Base-by-base conservation (phyloP, 1,139 yeast genomes). In the Zhuliangozyma blackwelliae region DNA sequence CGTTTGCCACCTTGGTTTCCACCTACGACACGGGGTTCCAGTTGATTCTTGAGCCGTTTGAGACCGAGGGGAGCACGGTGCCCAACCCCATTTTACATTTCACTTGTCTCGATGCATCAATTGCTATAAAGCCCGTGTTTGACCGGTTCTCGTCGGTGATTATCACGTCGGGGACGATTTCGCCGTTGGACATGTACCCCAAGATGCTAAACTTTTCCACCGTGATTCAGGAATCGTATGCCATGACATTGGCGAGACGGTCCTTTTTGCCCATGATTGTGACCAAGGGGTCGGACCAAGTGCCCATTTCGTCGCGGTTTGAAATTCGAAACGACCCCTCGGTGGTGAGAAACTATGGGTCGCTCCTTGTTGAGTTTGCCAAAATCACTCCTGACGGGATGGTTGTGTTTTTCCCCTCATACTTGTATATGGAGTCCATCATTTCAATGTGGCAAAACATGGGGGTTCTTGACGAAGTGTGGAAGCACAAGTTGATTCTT, bases 141-240 rank as follows among this genome's bases (percentile, higher is more conserved):
- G 97, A 92, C 36, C 72, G 92, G 44, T 92, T 92, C 55, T 81
- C 88, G n/a, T 84, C 97, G 0, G 96, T 92, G 10, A 84, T 92
- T 43, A 92, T 92, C 44, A 92, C 99, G 0, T 87, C 96, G 1
- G 99, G 99, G 50, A 92, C 99, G 10, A 90, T 92, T 32, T 92
- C 98, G 0, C 99, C 99, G 1, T 75, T 92, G 58, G 98, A 94
- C 54, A 92, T 92, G 99, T 92, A 92, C 56, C 99, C 99, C 5
- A 82, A 88, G 52, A 92, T 92, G 98, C 70, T 92, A 45, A 85
- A 90, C 54, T 92, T 94, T 60, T 90, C 88, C 40, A 92, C 98
- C 0, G 96, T 90, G 5, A 75, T 94, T 33, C 97, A 90, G 59
- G 95, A 89, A 54, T 89, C 97, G 0, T 92, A 90, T 56, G 79